Evolutionary conservation across 164 flowering plant genomes (phyloP), one percentile per base, ranked within the genome.

Genomic region (Stephania cephalantha): DNA sequence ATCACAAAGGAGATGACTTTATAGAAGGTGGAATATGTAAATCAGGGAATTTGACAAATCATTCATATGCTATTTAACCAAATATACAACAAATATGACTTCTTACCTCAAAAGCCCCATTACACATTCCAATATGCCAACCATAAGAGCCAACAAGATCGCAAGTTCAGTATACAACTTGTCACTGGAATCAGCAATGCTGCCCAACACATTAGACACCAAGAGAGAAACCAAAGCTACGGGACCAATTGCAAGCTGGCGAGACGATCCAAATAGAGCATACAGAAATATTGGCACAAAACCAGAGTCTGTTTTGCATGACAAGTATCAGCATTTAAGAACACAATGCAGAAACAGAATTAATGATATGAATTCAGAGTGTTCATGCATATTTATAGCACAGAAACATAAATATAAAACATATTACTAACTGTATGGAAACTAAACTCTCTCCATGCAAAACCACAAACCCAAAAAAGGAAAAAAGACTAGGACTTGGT

Each of bases 241-340:
- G 0, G 99, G 99, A 83, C 99, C 99, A 81, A 94, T 84, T 65
- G 99, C 99, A 82, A 95, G 97, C 86, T 93, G 99, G 15, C 98
- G 91, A 71, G 99, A 95, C 29, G 99, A 95, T 53, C 98, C 99
- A 81, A 95, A 95, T 79, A 93, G 80, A 46, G 91, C 94, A 85
- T 96, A 96, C 44, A 96, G 86, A 81, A 96, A 94, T 85, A 96
- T 73, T 61, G 99, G 99, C 25, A 96, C 86, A 76, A 92, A 92
- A 74, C 97, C 91, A 73, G 97, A 87, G 79, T 96, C 97, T 95
- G 89, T 70, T 77, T 74, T 70, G 71, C 73, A 82, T 84, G 69
- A 58, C 55, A 73, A 67, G 71, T 46, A 70, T 6, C 74, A 46
- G 7, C 3, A 76, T 68, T 73, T 48, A 45, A 76, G 9, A 69